Conservation (phyloP, 305 asterid genomes). For the Galium porrigens region DNA sequence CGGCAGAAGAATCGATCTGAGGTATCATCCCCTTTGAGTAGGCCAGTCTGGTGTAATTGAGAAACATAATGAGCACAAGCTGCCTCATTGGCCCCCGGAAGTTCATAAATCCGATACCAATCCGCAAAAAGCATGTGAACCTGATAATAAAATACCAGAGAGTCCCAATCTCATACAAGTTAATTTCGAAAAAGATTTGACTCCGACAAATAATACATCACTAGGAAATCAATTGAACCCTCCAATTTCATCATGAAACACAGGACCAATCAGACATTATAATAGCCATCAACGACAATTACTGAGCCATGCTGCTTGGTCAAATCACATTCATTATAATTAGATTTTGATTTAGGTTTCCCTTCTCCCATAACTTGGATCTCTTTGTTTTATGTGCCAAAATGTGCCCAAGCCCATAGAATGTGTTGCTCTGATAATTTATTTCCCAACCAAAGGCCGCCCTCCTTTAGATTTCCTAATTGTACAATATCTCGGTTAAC, state of each 20-base stretch:
- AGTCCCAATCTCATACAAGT: background rate
- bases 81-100: conserved; percentile 66
- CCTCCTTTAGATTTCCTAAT: too few species aligned
- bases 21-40: conserved; percentile 82
- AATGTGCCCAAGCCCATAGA: too few species aligned
- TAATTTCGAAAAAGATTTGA: background rate
- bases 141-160: conserved; percentile 20
- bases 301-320: background rate
- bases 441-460: too few species aligned
- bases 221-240: background rate
- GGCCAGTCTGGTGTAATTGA: conserved; percentile 60
- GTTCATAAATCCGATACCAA: conserved; percentile 82
- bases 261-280: background rate
- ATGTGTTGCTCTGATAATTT: too few species aligned
- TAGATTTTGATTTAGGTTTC: background rate
- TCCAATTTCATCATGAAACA: background rate
- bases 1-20: conserved; percentile 72
- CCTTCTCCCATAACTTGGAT: background rate
- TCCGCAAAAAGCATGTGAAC: conserved; percentile 63
- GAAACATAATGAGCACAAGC: conserved; percentile 54
- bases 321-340: background rate
- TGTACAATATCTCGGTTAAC: too few species aligned
- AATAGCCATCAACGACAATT: background rate
- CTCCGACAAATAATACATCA: background rate
- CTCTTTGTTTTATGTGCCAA: too few species aligned